phyloP scores from a whole-genome alignment of 208 protist genomes.

The Acanthamoeba rhysodes region DNA sequence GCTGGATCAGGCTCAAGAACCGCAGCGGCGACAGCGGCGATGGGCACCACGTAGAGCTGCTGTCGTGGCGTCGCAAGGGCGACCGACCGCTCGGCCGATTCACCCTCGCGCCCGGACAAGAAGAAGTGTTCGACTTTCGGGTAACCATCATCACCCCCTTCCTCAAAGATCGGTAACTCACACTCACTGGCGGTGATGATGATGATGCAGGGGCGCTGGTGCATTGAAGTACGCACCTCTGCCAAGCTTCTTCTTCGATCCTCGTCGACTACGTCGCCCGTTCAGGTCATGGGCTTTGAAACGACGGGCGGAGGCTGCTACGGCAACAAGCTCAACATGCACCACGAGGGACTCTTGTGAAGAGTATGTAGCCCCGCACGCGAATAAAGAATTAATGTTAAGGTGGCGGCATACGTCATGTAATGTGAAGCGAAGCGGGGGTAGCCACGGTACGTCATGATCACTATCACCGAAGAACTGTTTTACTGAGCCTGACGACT shows the following conservation, averaged over 20 bases:
- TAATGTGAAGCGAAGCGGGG: no score
- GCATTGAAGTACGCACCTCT: slow-evolving; percentile 37
- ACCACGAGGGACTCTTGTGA: neutral
- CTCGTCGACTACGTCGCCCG: neutral
- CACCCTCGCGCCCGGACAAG: slow-evolving; percentile 21
- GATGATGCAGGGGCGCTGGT: slow-evolving; percentile 47
- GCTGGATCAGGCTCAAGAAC: slow-evolving; percentile 49
- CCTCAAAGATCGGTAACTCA: no score
- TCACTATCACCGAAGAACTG: no score
- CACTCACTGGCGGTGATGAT: no score
- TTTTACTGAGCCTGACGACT: no score
- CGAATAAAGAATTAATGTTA: no score
- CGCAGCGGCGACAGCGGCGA: neutral
- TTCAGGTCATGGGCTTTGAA: neutral
- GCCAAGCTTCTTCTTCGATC: no score
- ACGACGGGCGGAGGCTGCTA: slow-evolving; percentile 45
- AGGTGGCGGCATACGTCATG: no score
- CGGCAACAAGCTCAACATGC: slow-evolving; percentile 69
- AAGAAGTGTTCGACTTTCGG: slow-evolving; percentile 63
- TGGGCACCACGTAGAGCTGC: neutral
- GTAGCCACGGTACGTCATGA: no score
- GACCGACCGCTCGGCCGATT: neutral
- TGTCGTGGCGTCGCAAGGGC: slow-evolving; percentile 3
- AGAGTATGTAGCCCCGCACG: no score
- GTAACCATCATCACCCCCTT: neutral